A percentile compares a stretch with the other conserved stretches of the same genome.
These are phyloP conservation scores for Vitis hybrid DNA, from an alignment of 177 flowering plant species.

Conservation along the genomic window DNA sequence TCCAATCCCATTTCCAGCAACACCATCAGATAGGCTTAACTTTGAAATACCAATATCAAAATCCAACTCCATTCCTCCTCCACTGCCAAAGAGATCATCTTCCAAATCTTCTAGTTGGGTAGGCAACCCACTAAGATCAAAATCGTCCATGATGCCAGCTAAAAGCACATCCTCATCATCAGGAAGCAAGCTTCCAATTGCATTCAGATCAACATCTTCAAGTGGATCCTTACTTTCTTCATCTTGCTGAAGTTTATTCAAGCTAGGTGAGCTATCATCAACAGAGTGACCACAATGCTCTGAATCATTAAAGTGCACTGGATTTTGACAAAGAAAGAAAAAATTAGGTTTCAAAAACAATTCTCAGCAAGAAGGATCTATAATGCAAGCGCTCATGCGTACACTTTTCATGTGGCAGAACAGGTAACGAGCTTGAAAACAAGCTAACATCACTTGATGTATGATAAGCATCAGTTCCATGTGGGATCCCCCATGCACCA, in stretches of 20 bases:
- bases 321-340: slow-evolving; percentile 5
- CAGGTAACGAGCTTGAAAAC: slow-evolving; percentile 73
- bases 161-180: slow-evolving; percentile 73
- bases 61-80: slow-evolving; percentile 77
- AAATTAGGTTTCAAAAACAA: not conserved
- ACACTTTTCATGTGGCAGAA: slow-evolving; percentile 59
- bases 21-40: slow-evolving; percentile 42
- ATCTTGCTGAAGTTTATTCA: slow-evolving; percentile 25
- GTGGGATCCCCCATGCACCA: slow-evolving; percentile 41
- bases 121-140: slow-evolving; percentile 60
- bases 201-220: slow-evolving; percentile 34
- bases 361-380: not conserved
- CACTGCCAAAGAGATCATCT: slow-evolving; percentile 70
- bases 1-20: slow-evolving; percentile 36
- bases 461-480: slow-evolving; percentile 23
- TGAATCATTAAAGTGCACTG: slow-evolving; percentile 40
- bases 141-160: slow-evolving; percentile 62
- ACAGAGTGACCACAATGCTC: slow-evolving; percentile 25
- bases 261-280: slow-evolving; percentile 36
- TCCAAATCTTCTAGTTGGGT: slow-evolving; percentile 66
- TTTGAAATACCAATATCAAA: slow-evolving; percentile 49
- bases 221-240: slow-evolving; percentile 31
- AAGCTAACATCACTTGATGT: slow-evolving; percentile 56
- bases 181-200: slow-evolving; percentile 55
- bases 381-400: slow-evolving; percentile 15